A percentile compares a stretch with the other conserved stretches of the same genome.
Evolutionary conservation across 768 basidiomycete species (phyloP).

Genomic region (Phanerochaete carnosa): DNA sequence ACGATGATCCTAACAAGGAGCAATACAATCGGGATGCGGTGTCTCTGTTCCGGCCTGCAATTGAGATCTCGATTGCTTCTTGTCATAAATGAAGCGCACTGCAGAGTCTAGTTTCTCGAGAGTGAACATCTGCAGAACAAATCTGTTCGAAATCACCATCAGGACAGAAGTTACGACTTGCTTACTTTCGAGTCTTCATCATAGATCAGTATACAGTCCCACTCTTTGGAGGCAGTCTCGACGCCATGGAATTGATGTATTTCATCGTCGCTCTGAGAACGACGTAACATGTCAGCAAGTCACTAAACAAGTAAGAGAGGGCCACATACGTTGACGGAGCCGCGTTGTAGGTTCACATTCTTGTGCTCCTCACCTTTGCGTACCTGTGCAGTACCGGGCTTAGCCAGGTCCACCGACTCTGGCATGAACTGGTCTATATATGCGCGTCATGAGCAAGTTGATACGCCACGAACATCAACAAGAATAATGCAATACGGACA

Average conservation of each 20-base stretch:
- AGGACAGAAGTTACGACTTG: not conserved
- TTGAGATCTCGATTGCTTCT: constrained; percentile 40
- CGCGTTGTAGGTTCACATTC: constrained; percentile 59
- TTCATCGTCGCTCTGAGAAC: constrained; percentile 45
- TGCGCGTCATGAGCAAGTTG: not conserved
- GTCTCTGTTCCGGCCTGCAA: constrained; percentile 51
- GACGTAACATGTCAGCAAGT: constrained; percentile 5
- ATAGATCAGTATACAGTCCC: constrained; percentile 77
- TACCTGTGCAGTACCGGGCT: constrained; percentile 64
- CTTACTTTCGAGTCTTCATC: constrained; percentile 68
- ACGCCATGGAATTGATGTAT: constrained; percentile 51
- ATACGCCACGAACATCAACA: not conserved
- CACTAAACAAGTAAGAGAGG: not conserved
- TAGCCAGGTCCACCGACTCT: constrained; percentile 60
- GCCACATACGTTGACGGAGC: constrained; percentile 56
- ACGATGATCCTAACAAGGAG: constrained; percentile 57
- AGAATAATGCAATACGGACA: constrained; percentile 42
- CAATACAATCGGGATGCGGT: constrained; percentile 66
- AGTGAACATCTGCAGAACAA: constrained; percentile 52
- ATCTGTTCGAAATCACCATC: not conserved
- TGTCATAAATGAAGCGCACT: constrained; percentile 51
- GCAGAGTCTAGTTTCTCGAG: constrained; percentile 74
- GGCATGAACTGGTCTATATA: constrained; percentile 73
- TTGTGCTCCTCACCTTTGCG: constrained; percentile 50
- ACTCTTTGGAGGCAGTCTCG: constrained; percentile 60